Conservation (phyloP, 2,329 filamentous ascomycete genomes). For the Fusarium sp. region DNA sequence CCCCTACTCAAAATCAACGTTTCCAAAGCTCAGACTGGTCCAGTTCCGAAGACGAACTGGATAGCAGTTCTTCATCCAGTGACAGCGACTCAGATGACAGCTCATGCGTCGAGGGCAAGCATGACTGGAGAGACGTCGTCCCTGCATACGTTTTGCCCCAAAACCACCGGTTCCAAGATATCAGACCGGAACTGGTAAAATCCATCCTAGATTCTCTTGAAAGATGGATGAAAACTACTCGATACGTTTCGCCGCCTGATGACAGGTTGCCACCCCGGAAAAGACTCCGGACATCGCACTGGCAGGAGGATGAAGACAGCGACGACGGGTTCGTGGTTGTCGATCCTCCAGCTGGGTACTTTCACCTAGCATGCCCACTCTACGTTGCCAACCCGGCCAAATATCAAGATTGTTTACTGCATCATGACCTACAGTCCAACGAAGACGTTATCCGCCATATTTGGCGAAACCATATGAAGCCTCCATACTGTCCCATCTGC, state of each 20-base stretch:
- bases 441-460: neutral
- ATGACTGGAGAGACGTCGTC: neutral
- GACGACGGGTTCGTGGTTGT: neutral
- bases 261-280: slow-evolving; percentile 10
- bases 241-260: slow-evolving; percentile 4
- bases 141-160: neutral
- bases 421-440: neutral
- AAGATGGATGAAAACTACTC: neutral
- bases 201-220: neutral
- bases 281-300: neutral
- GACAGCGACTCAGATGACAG: neutral
- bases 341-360: neutral
- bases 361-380: neutral
- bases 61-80: neutral
- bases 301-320: neutral
- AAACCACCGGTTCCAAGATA: neutral
- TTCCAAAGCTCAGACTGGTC: neutral
- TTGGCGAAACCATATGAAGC: neutral
- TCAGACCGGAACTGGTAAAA: neutral
- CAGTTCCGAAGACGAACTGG: neutral
- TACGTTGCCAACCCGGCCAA: neutral
- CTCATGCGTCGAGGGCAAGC: neutral
- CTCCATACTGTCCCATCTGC: neutral
- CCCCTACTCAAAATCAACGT: neutral
- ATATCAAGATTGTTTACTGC: neutral